Base-by-base conservation (phyloP, 768 basidiomycete genomes). In the Cyclocybe cylindracea region DNA sequence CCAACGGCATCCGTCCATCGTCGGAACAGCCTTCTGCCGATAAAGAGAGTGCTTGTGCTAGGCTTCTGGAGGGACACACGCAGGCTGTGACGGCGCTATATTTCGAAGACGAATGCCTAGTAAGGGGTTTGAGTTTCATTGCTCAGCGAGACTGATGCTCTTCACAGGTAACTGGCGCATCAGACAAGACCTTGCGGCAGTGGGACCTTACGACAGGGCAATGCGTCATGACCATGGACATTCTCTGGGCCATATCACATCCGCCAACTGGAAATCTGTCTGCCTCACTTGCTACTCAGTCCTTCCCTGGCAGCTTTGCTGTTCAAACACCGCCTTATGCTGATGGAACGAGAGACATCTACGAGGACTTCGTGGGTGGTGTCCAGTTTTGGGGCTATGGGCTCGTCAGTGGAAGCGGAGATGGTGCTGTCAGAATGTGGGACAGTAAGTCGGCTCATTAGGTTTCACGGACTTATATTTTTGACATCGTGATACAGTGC, bases 351-450 rank as follows among this genome's bases (percentile, higher is more conserved):
- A 92, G 90, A 87, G 94, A 96, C 54, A 86, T 92, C 82, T 97
- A 96, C 67, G 86, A 94, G 66, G 95, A 99, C 68, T 98, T 96
- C 65, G 94, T 99, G 7, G 97, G 97, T 2, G 93, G 90, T 3
- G 89, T 98, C 39, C 97, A 98, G 66, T 98, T 98, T 67, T 98
- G 97, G 96, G 95, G 94, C 3, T 96, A 97, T 66, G 97, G 94
- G 1, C 80, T 99, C 34, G 94, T 98, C 4, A 97, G 94, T 59
- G 97, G 95, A 2, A 97, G 94, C 61, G 95, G 94, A 1, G 97
- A 99, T 66, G 94, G 96, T 35, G 96, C 90, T 2, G 95, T 98
- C 31, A 74, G 97, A 57, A 98, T 99, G 95, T 99, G 97, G 97
- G 97, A 99, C 65, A 98, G 94, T 96, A 65, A 80, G 93, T 84